phyloP scores from a whole-genome alignment of 2,329 filamentous ascomycete species.

The Chrysosporium keratinophilum region DNA sequence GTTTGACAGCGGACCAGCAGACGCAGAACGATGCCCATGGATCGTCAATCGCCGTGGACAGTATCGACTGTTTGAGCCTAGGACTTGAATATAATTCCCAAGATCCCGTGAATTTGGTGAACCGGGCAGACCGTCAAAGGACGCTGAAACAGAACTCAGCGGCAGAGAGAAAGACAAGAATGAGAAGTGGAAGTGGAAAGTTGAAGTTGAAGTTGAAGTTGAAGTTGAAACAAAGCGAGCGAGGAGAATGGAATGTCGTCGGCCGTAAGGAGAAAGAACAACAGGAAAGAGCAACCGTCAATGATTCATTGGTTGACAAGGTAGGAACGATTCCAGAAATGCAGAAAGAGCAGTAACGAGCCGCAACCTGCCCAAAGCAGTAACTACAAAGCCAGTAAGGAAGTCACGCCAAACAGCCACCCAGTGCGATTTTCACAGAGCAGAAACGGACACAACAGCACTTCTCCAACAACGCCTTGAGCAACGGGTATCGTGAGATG shows the following conservation, averaged over 20 bases:
- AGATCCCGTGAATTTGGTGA: background rate
- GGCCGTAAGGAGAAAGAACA: background rate
- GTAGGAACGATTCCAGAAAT: background rate
- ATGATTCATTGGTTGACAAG: background rate
- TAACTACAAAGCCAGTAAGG: background rate
- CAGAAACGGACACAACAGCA: background rate
- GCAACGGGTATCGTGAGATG: background rate
- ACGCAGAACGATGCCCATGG: background rate
- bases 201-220: no score
- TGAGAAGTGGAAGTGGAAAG: background rate
- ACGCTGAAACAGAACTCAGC: background rate
- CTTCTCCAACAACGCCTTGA: background rate
- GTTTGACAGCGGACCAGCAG: background rate
- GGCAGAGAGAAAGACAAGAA: background rate
- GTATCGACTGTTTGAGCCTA: background rate
- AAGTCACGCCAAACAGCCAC: background rate
- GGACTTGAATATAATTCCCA: background rate
- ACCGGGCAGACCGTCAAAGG: background rate
- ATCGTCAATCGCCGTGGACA: background rate
- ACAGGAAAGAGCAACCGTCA: background rate
- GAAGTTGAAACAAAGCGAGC: background rate
- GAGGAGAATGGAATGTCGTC: background rate
- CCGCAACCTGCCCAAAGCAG: background rate
- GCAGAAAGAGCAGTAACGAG: background rate
- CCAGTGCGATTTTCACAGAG: background rate